phyloP scores from a whole-genome alignment of 805 yeast genomes.

The Danielia reshetovae region DNA sequence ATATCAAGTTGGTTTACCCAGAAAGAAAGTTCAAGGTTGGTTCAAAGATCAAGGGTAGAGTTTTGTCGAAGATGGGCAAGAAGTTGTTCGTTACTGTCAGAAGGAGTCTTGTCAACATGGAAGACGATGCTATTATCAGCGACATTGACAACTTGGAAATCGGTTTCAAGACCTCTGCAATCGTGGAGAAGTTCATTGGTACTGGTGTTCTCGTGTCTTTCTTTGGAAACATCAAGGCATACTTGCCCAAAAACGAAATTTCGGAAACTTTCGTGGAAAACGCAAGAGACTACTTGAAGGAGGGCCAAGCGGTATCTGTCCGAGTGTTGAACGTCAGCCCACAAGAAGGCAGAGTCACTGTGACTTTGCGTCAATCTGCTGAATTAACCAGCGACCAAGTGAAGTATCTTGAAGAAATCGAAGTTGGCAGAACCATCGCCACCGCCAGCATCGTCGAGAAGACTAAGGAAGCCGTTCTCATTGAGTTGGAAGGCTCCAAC shows the following conservation, averaged over 20 bases:
- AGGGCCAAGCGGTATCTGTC: conserved; percentile 81
- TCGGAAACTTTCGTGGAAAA: conserved; percentile 80
- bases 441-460: conserved; percentile 66
- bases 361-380: conserved; percentile 68
- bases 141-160: conserved; percentile 34
- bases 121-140: conserved; percentile 49
- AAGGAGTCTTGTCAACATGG: conserved; percentile 73
- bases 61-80: conserved; percentile 48
- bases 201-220: conserved; percentile 82
- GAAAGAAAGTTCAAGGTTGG: conserved; percentile 91
- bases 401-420: conserved; percentile 42
- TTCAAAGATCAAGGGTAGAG: conserved; percentile 70
- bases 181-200: conserved; percentile 66
- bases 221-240: conserved; percentile 74
- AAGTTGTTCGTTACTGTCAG: conserved; percentile 68
- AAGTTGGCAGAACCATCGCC: conserved; percentile 60
- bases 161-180: conserved; percentile 61
- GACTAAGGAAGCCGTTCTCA: conserved; percentile 65
- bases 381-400: conserved; percentile 47
- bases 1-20: conserved; percentile 78
- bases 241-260: conserved; percentile 81
- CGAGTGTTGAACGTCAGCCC: conserved; percentile 57
- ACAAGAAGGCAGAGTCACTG: conserved; percentile 53
- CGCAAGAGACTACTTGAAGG: conserved; percentile 71
- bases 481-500: conserved; percentile 48